Percentiles rank a stretch among this genome's conserved stretches.
These are phyloP conservation scores for Giardia duodenalis DNA, from an alignment of 208 protist species.

Conservation along the genomic window DNA sequence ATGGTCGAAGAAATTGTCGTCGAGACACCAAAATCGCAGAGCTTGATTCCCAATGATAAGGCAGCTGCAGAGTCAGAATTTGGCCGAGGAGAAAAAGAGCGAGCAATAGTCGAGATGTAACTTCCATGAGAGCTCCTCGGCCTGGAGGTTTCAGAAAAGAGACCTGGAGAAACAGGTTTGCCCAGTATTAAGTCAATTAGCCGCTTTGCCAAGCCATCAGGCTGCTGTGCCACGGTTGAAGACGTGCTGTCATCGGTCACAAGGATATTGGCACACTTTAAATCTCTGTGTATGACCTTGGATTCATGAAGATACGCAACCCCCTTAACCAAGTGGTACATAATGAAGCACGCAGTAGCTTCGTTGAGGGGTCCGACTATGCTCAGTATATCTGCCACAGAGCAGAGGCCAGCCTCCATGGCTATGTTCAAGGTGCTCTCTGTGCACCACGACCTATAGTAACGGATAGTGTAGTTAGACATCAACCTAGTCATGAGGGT, in stretches of 20 bases:
- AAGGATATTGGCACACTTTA: background rate
- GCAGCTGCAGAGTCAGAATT: no score
- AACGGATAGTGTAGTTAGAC: background rate
- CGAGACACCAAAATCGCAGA: conserved; percentile 69
- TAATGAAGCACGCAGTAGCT: background rate
- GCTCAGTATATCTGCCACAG: background rate
- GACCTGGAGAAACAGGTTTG: background rate
- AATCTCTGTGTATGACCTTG: background rate
- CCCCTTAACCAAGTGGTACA: background rate
- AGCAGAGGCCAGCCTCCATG: background rate
- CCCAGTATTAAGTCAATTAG: no score
- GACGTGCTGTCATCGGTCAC: background rate
- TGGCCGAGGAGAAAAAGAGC: no score
- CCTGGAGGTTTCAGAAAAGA: no score
- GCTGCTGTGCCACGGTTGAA: background rate
- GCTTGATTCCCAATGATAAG: conserved; percentile 59
- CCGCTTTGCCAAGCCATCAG: background rate
- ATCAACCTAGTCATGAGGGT: background rate
- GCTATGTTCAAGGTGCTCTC: background rate
- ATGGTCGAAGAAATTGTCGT: conserved; percentile 52
- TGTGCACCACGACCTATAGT: background rate
- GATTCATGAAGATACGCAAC: background rate
- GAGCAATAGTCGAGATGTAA: no score
- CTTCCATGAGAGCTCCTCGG: no score
- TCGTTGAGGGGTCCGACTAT: background rate